Evolutionary conservation across 176 grass and related monocot species (phyloP).

Genomic region (Juncus effusus): DNA sequence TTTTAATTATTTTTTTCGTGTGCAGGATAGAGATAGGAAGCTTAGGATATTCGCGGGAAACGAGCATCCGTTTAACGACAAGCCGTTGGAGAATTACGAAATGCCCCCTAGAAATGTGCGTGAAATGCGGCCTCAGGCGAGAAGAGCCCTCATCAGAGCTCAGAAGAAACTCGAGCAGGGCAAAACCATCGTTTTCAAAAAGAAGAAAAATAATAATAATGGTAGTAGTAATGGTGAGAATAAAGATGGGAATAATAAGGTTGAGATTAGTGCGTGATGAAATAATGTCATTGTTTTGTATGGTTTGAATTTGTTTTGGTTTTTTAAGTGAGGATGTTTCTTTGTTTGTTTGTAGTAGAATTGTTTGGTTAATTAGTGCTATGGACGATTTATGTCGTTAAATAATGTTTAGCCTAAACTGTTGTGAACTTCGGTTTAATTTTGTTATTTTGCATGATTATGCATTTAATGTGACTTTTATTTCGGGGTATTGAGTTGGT

Average conservation of each 20-base stretch:
- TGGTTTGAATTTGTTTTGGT: too few species aligned
- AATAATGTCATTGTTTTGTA: not conserved
- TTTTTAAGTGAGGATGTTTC: not conserved
- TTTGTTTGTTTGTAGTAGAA: too few species aligned
- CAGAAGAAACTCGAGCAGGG: slow-evolving; percentile 81
- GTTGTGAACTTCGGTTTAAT: too few species aligned
- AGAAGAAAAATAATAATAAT: slow-evolving; percentile 44
- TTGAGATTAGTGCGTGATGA: slow-evolving; percentile 30
- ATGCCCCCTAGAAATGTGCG: slow-evolving; percentile 77
- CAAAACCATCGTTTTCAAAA: slow-evolving; percentile 16
- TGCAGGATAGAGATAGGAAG: slow-evolving; percentile 85
- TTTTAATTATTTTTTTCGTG: not conserved
- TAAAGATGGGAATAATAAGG: slow-evolving; percentile 17
- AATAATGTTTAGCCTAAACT: slow-evolving; percentile 12
- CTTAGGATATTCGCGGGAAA: slow-evolving; percentile 69
- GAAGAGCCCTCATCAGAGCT: slow-evolving; percentile 64
- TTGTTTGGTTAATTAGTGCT: too few species aligned
- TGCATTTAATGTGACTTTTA: too few species aligned
- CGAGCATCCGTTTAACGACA: slow-evolving; percentile 73
- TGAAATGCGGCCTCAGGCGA: slow-evolving; percentile 76
- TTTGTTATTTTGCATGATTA: too few species aligned
- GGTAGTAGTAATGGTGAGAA: slow-evolving; percentile 26
- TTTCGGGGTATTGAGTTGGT: too few species aligned
- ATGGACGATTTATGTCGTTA: not conserved
- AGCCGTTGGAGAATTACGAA: slow-evolving; percentile 53